These are phyloP conservation scores for Debaryomyces nepalensis DNA, from an alignment of 1,139 yeast genomes.

Conservation along the genomic window DNA sequence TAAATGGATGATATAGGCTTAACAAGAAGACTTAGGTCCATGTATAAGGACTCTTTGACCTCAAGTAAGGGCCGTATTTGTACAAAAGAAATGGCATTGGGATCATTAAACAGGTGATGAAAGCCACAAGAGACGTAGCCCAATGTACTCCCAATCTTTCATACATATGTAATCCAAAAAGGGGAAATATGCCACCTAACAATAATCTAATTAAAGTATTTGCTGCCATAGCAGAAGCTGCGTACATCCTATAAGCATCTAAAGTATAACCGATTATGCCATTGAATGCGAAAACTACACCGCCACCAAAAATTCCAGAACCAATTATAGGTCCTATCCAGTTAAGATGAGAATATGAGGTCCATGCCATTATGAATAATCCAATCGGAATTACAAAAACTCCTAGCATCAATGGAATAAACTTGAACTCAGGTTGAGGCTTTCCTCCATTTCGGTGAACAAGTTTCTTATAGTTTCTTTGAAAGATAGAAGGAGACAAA, in stretches of 20 bases:
- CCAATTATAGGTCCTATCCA: constrained; percentile 88
- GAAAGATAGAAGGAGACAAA: constrained; percentile 27
- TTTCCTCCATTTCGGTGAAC: constrained; percentile 58
- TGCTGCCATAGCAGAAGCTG: constrained; percentile 92
- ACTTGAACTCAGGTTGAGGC: constrained; percentile 79
- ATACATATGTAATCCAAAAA: constrained; percentile 69
- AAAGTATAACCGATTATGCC: constrained; percentile 80
- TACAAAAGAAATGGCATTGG: constrained; percentile 78
- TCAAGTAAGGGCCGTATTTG: constrained; percentile 63
- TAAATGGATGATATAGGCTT: too few species aligned
- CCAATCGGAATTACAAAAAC: constrained; percentile 74
- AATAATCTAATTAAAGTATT: constrained; percentile 75
- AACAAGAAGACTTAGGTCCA: too few species aligned
- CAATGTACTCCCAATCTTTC: constrained; percentile 72
- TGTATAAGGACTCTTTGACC: too few species aligned
- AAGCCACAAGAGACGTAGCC: constrained; percentile 81
- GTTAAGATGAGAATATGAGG: constrained; percentile 68
- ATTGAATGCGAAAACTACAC: constrained; percentile 74
- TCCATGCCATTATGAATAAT: constrained; percentile 84
- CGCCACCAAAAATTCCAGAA: constrained; percentile 73
- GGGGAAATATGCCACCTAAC: constrained; percentile 57
- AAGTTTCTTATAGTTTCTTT: constrained; percentile 27
- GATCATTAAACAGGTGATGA: constrained; percentile 60
- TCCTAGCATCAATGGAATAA: constrained; percentile 75
- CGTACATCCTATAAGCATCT: constrained; percentile 76